Evolutionary conservation across 164 flowering plant genomes (phyloP), one percentile per base, ranked within the genome.

Genomic region (Piper betle): DNA sequence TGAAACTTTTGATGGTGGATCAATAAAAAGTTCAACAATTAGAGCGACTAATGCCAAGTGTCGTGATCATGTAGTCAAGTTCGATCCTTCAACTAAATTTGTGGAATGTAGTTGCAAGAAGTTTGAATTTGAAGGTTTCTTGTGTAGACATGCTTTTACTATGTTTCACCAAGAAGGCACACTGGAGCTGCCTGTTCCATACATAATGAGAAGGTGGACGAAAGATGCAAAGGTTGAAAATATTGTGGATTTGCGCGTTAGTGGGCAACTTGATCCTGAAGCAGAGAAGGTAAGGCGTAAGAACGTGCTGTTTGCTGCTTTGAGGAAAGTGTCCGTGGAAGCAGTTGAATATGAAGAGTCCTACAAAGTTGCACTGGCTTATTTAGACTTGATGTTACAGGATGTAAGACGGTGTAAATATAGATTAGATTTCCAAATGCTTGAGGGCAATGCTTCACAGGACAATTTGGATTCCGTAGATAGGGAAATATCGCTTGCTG

Each of bases 321-420:
- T 57, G 11, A 4, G 38, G 38, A 57, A 37, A 38, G 39, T 57
- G 38, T 38, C 59, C 2, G 10, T 39, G 12, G 39, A 16, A 33
- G 41, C 59, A 37, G 59, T 39, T 6, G 41, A 57, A 57, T 38
- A 57, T 57, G 41, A 57, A 37, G 59, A 57, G 16, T 37, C 59
- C 9, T 57, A 37, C 16, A 57, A 57, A 20, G 38, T 57, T 25
- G 59, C 59, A 10, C 39, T 37, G 11, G 39, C 18, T 11, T 57
- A 37, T 57, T 18, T n/a, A 11, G 59, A 57, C 59, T 37, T 12
- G 50, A 46, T 46, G 50, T 6, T 46, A 15, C 50, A 46, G 50
- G 50, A 46, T 46, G 50, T 46, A 46, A 46, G 50, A 8, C 50
- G 50, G 15, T 46, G 50, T 46, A 46, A 46, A 46, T 46, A 46